A percentile compares a stretch with the other conserved stretches of the same genome.
These are phyloP conservation scores for Beauveria sp. DNA, from an alignment of 2,329 filamentous ascomycete genomes.

Conservation along the genomic window DNA sequence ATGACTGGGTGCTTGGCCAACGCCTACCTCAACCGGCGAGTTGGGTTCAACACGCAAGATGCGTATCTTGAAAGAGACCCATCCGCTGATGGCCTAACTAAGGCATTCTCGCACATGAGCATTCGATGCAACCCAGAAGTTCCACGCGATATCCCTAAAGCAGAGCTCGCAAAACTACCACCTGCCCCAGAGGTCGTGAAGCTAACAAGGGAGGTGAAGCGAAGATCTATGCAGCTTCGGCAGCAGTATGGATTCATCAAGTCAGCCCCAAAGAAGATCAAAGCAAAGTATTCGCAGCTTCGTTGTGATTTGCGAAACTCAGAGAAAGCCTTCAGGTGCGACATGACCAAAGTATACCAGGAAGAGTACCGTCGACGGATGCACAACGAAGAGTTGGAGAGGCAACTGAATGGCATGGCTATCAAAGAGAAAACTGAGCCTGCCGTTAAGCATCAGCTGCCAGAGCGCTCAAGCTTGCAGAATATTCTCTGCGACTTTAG, in stretches of 20 bases:
- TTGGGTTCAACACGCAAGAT: no score
- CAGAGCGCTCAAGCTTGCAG: background rate
- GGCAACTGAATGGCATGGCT: background rate
- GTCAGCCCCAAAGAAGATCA: background rate
- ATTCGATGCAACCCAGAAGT: conserved; percentile 11
- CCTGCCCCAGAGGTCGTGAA: conserved; percentile 2
- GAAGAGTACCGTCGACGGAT: conserved; percentile 4
- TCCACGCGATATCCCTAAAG: conserved; percentile 4
- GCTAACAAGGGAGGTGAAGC: background rate
- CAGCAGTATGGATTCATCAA: conserved; percentile 11
- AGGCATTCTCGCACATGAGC: conserved; percentile 10
- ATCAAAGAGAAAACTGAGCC: background rate
- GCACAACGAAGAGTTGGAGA: conserved; percentile 10
- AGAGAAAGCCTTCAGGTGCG: conserved; percentile 5
- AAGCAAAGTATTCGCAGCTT: background rate
- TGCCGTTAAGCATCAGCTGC: background rate
- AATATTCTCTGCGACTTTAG: conserved; percentile 5
- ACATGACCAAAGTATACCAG: conserved; percentile 9
- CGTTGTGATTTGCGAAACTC: background rate
- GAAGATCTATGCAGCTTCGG: background rate
- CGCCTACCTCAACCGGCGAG: no score
- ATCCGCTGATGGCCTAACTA: background rate
- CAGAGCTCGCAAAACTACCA: conserved; percentile 8
- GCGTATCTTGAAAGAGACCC: no score
- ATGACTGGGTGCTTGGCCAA: no score